A percentile compares a stretch with the other conserved stretches of the same genome.
phyloP scores from a whole-genome alignment of 2,329 filamentous ascomycete genomes.

The Onygenales sp. region DNA sequence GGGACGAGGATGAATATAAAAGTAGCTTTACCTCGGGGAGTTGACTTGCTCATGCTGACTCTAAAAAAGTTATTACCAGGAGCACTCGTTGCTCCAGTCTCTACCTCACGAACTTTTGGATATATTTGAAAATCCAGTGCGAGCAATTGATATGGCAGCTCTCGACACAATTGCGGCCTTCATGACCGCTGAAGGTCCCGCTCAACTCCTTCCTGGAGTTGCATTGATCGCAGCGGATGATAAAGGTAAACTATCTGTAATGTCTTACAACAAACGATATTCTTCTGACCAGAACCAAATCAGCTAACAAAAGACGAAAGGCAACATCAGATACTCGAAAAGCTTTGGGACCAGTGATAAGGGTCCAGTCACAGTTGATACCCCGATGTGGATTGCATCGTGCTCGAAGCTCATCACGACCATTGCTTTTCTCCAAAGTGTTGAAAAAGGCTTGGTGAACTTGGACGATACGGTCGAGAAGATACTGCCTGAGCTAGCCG shows the following conservation, averaged over 20 bases:
- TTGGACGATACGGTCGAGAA: slow-evolving; percentile 36
- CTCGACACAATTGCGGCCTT: not conserved
- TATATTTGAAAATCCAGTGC: too few species aligned
- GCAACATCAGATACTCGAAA: slow-evolving; percentile 1
- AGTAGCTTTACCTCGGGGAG: too few species aligned
- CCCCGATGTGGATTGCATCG: slow-evolving; percentile 13
- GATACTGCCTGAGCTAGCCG: slow-evolving; percentile 38
- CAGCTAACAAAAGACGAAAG: not conserved
- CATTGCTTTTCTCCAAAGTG: slow-evolving; percentile 42
- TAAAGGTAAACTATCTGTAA: not conserved
- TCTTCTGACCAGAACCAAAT: not conserved
- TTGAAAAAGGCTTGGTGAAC: slow-evolving; percentile 41
- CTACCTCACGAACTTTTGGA: too few species aligned
- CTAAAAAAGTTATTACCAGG: too few species aligned
- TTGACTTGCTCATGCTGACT: too few species aligned
- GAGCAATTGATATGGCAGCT: slow-evolving; percentile 14
- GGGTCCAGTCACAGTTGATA: not conserved
- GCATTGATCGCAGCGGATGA: not conserved
- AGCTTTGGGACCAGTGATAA: not conserved
- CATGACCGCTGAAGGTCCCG: not conserved
- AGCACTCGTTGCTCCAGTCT: too few species aligned
- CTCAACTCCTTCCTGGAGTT: not conserved
- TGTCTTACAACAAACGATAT: too few species aligned
- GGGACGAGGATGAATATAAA: too few species aligned
- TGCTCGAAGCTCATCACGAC: slow-evolving; percentile 38